Evolutionary conservation across 2,329 filamentous ascomycete genomes (phyloP).

Genomic region (Alternaria consortialis): DNA sequence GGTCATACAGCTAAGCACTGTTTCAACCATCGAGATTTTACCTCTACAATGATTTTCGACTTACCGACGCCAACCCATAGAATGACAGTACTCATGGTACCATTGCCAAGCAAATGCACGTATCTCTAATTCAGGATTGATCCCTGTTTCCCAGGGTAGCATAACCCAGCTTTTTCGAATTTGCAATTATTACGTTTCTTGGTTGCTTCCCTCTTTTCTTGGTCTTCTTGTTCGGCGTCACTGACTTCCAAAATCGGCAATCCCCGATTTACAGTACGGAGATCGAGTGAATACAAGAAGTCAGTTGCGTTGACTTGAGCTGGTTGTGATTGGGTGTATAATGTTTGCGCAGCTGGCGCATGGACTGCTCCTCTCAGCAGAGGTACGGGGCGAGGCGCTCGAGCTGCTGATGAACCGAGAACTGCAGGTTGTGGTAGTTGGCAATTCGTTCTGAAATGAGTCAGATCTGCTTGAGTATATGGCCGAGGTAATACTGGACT

Average conservation of each 20-base stretch:
- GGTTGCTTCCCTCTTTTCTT: neutral
- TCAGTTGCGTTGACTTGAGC: neutral
- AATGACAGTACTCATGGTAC: neutral
- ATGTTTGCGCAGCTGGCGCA: neutral
- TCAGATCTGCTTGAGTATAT: neutral
- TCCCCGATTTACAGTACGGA: neutral
- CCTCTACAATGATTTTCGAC: neutral
- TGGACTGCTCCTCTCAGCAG: neutral
- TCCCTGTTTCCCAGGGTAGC: neutral
- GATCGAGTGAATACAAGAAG: neutral
- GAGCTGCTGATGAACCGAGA: neutral
- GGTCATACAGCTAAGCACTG: neutral
- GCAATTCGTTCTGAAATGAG: neutral
- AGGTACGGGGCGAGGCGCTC: neutral
- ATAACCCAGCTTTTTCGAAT: neutral
- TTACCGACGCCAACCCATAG: neutral
- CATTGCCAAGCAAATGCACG: neutral
- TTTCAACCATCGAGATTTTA: neutral
- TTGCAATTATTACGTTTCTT: neutral
- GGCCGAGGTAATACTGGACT: neutral
- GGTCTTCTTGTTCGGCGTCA: neutral
- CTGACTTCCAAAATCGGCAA: neutral
- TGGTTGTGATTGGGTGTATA: neutral
- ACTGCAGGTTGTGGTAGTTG: neutral
- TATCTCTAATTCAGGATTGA: neutral